phyloP scores from a whole-genome alignment of 768 basidiomycete species.

The Rhodotorula diobovata region DNA sequence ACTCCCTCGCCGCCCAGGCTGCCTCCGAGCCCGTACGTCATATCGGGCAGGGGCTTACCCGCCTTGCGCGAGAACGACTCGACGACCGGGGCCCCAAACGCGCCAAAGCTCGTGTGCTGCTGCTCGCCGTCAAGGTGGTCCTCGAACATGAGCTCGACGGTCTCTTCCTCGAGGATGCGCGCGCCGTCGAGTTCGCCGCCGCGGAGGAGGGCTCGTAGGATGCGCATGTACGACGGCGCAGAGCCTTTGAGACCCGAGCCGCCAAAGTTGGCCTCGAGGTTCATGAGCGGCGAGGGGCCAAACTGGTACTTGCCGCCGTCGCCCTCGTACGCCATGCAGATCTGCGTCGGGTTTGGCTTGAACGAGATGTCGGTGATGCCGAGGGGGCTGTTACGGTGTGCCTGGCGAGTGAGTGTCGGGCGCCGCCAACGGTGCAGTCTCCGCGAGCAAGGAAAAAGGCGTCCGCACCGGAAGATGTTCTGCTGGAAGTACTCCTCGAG shows the following conservation, averaged over 20 bases:
- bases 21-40: conserved; percentile 21
- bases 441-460: too few relatives aligned
- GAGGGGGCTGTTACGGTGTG: conserved; percentile 41
- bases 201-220: conserved; percentile 43
- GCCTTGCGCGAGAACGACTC: not conserved
- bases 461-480: conserved; percentile 43
- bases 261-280: conserved; percentile 27
- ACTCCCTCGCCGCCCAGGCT: not conserved
- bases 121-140: not conserved
- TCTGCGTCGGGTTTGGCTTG: conserved; percentile 25
- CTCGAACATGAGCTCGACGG: conserved; percentile 31
- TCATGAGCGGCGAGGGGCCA: conserved; percentile 18
- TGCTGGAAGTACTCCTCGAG: conserved; percentile 45
- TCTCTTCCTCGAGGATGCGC: conserved; percentile 12
- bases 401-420: not conserved
- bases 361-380: conserved; percentile 43
- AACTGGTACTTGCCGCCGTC: conserved; percentile 3
- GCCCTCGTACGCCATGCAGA: not conserved
- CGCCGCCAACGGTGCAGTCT: too few relatives aligned
- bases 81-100: not conserved
- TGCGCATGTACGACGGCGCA: conserved; percentile 39
- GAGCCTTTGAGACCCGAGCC: conserved; percentile 43
- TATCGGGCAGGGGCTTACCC: not conserved
- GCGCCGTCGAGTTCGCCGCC: conserved; percentile 10
- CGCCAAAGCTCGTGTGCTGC: not conserved